Conservation (phyloP, 768 basidiomycete species). For the Mycena albidolilacea region DNA sequence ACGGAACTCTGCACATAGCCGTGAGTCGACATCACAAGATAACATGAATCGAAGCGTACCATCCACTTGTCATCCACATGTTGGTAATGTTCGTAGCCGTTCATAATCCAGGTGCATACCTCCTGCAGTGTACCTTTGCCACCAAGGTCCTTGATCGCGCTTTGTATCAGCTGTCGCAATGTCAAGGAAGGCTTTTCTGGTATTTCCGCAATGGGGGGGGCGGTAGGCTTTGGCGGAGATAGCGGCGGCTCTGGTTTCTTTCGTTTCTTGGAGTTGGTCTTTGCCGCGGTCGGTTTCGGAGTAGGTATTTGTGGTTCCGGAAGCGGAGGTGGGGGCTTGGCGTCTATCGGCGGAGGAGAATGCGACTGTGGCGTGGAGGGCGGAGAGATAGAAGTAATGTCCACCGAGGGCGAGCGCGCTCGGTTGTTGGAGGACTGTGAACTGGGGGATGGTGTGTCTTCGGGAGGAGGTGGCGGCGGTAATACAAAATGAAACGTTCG, state of each 20-base stretch:
- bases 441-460: constrained; percentile 86
- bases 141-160: constrained; percentile 85
- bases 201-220: constrained; percentile 73
- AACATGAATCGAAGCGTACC: constrained; percentile 63
- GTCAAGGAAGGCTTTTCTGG: constrained; percentile 92
- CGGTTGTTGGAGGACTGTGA: constrained; percentile 79
- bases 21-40: constrained; percentile 34
- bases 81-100: constrained; percentile 91
- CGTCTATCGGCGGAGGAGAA: constrained; percentile 74
- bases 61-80: constrained; percentile 93
- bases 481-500: constrained; percentile 97
- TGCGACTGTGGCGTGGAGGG: constrained; percentile 86
- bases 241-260: constrained; percentile 71
- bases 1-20: constrained; percentile 82
- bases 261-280: constrained; percentile 75
- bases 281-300: constrained; percentile 69
- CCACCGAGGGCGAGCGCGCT: constrained; percentile 84
- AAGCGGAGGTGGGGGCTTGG: constrained; percentile 62
- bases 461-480: constrained; percentile 86
- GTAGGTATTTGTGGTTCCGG: constrained; percentile 70
- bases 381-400: constrained; percentile 86
- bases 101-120: constrained; percentile 93
- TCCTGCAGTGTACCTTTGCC: constrained; percentile 93
- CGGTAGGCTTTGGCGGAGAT: constrained; percentile 60
- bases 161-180: constrained; percentile 93